Evolutionary conservation across 1,284 basidiomycete genomes (phyloP).

Genomic region (Melampsora larici-populina): DNA sequence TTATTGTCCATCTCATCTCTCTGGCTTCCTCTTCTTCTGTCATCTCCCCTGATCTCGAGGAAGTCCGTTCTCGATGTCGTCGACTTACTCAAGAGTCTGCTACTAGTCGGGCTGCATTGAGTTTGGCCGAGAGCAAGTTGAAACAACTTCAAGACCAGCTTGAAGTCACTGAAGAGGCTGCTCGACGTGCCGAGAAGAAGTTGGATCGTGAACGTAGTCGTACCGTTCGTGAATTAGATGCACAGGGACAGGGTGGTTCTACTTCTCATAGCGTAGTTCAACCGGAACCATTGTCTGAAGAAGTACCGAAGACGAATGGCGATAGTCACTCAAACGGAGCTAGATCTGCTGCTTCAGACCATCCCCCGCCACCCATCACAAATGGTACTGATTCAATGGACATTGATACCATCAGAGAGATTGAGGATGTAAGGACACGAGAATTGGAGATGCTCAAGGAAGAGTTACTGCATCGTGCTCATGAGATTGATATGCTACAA

Average conservation of each 20-base stretch:
- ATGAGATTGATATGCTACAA: constrained; percentile 44
- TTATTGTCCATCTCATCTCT: no score
- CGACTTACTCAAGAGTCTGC: constrained; percentile 26
- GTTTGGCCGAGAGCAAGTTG: no score
- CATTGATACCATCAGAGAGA: constrained; percentile 36
- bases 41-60: constrained; percentile 34
- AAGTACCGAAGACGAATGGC: constrained; percentile 10
- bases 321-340: constrained; percentile 21
- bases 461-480: constrained; percentile 43
- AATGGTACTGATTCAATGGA: constrained; percentile 38
- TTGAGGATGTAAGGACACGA: constrained; percentile 40
- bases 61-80: constrained; percentile 32
- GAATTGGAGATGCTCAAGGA: constrained; percentile 43
- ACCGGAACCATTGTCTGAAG: constrained; percentile 2
- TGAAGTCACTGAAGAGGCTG: constrained; percentile 45
- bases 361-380: constrained; percentile 33
- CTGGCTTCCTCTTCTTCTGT: constrained; percentile 40
- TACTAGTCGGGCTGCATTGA: no score
- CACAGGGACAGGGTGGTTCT: constrained; percentile 39
- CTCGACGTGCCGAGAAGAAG: constrained; percentile 48
- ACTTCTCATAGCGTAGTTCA: constrained; percentile 10
- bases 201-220: constrained; percentile 47
- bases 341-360: constrained; percentile 15
- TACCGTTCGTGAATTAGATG: constrained; percentile 48
- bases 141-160: constrained; percentile 46